A percentile compares a stretch with the other conserved stretches of the same genome.
Conservation (phyloP, 208 protist species). For the Angomonas deanei region DNA sequence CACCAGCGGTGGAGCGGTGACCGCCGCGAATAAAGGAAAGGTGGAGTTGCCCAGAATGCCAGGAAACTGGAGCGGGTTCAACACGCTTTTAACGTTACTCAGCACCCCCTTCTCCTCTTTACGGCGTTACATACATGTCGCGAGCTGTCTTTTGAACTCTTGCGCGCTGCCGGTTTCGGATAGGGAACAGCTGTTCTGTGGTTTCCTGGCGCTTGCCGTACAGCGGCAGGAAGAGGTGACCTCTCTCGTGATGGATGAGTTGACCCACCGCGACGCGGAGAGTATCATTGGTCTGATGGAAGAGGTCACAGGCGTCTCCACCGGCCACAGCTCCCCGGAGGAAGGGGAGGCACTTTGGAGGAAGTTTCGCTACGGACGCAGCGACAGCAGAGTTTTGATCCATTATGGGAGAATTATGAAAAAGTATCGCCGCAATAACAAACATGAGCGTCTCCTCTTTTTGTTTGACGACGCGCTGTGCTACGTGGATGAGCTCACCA, state of each 20-base stretch:
- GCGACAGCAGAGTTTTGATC: slow-evolving; percentile 39
- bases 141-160: slow-evolving; percentile 58
- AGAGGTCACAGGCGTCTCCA: background rate
- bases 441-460: slow-evolving; percentile 72
- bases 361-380: background rate
- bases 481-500: slow-evolving; percentile 75
- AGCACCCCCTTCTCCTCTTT: slow-evolving; percentile 57
- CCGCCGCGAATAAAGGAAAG: background rate
- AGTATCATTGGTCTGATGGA: slow-evolving; percentile 61
- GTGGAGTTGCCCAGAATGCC: slow-evolving; percentile 37
- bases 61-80: slow-evolving; percentile 55
- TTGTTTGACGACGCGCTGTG: slow-evolving; percentile 80
- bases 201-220: slow-evolving; percentile 43
- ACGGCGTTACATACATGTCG: slow-evolving; percentile 65
- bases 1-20: background rate
- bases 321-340: slow-evolving; percentile 4
- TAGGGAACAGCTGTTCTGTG: slow-evolving; percentile 26
- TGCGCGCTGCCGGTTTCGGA: slow-evolving; percentile 25
- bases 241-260: slow-evolving; percentile 51
- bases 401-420: slow-evolving; percentile 70
- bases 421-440: slow-evolving; percentile 38
- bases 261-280: slow-evolving; percentile 44
- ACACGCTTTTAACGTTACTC: slow-evolving; percentile 65
- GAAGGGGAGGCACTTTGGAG: background rate
- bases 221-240: slow-evolving; percentile 43